Base-by-base conservation (phyloP, 768 basidiomycete species). In the Lactarius sanguifluus region DNA sequence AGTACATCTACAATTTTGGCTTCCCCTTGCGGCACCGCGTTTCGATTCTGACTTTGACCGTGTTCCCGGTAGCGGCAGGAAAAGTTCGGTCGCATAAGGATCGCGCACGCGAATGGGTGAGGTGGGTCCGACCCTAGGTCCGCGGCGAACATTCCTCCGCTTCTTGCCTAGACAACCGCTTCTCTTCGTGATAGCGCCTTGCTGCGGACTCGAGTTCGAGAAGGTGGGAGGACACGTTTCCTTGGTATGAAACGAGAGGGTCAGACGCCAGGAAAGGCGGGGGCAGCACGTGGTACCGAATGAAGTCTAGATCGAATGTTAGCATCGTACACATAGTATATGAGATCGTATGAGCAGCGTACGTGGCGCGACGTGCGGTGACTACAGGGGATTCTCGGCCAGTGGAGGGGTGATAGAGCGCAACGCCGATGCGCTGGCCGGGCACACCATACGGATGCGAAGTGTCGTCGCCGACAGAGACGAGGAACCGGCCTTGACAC, bases 391-490 rank as follows among this genome's bases (percentile, higher is more conserved):
- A 41, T 23, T 23, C 23, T 50, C 47, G 25, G 23, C 47, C 5
- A 5, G 47, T 32, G 54, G 54, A 32, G 28, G 41, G 12, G 57
- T 66, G 65, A 12, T 41, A 3, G 15, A 52, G 25, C 9, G 50
- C 50, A 0, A 62, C 47, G 30, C 28, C 40, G 25, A 62, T 41
- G 38, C 65, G 57, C 47, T 66, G 65, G 30, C 65, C 61, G 5
- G n/a, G 47, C 12, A 66, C 40, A n/a, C 50, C 57, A 40, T 62
- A 52, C 25, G 57, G 61, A 59, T 66, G 65, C 25, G 57, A 54
- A 18, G 2, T 0, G 23, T 66, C 61, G 38, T 66, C 61, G 4
- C 54, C 28, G 32, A 43, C 65, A 15, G 57, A 54, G 40, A 66
- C 16, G 30, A 59, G 10, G 18, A 66, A 30, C 25, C 36, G 57